Base-by-base conservation (phyloP, 305 asterid species). In the Nicotiana rustica region DNA sequence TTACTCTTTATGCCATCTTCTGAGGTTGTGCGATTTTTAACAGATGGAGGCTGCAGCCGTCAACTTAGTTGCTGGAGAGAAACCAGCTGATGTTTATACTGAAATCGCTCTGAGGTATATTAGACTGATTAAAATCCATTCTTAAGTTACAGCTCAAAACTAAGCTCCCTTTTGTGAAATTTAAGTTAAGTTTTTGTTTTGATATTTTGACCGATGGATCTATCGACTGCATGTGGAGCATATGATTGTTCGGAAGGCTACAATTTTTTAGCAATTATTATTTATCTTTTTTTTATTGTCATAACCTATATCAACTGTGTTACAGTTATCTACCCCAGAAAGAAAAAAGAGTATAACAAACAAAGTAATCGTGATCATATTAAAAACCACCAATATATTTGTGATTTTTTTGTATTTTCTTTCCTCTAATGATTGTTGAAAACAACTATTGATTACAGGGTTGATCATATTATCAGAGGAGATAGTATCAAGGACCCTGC, bases 31-130 rank as follows among this genome's bases (percentile, higher is more conserved):
- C 60, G 81, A 67, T 13, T 77, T 38, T 84, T 89, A 81, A 70
- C 93, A 95, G 99, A 90, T 90, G 86, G 99, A 94, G 89, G 99
- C 97, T 67, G 92, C 99, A 85, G 98, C 98, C 29, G 99, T 95
- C 83, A 95, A 95, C 87, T 89, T 95, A 84, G 91, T 94, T 88
- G 97, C 97, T 88, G 94, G 97, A 82, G 93, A 93, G 38, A 90
- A 90, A 89, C 99, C 99, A 67, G 91, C 96, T 56, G 99, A 95
- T 84, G 97, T 95, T 79, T 95, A 95, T 91, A 94, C 99, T 13
- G 99, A 94, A 90, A 95, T 95, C 83, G 98, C 98, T 38, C 91
- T 83, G 82, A 95, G 98, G 99, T 95, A 83, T 84, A 86, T 83
- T 70, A 66, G 67, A 60, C 56, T 79, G 78, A 62, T 19, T 76